These are phyloP conservation scores for Globisporangium recalcitrans DNA, from an alignment of 352 stramenopile species.

Conservation along the genomic window DNA sequence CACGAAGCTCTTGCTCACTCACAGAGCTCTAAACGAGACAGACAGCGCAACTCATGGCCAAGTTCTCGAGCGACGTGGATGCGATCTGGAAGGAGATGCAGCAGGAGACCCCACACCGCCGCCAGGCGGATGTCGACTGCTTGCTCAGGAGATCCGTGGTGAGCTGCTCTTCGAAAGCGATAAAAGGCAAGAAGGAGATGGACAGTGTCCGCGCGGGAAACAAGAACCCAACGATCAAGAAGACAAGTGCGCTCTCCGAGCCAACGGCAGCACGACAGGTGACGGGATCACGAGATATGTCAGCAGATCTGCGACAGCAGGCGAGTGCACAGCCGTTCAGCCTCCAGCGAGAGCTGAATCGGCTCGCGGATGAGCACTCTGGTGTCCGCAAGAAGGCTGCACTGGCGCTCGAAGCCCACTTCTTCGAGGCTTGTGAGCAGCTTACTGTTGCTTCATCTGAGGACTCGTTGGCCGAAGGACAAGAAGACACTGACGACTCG, in stretches of 20 bases:
- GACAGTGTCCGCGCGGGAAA: no score
- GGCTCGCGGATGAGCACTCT: constrained; percentile 41
- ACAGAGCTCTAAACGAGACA: background rate
- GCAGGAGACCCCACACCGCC: constrained; percentile 18
- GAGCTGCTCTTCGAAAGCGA: constrained; percentile 6
- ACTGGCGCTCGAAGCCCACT: constrained; percentile 37
- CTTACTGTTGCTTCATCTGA: background rate
- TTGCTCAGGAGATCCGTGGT: constrained; percentile 42
- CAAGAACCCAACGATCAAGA: background rate
- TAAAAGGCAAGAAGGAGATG: background rate
- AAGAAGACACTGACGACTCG: background rate
- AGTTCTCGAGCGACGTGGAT: constrained; percentile 22
- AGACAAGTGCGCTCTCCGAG: background rate
- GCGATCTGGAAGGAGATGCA: constrained; percentile 47
- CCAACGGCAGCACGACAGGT: background rate
- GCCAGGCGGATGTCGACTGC: constrained; percentile 21
- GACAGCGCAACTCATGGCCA: background rate
- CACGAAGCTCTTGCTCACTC: background rate
- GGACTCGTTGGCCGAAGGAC: background rate
- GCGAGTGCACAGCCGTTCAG: constrained; percentile 21
- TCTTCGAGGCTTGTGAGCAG: constrained; percentile 16
- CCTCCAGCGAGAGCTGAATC: constrained; percentile 52
- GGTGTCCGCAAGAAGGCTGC: constrained; percentile 62
- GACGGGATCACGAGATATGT: background rate
- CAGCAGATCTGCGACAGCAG: background rate